These are phyloP conservation scores for Vaccinium darrowii DNA, from an alignment of 148 eudicot genomes.

Conservation along the genomic window DNA sequence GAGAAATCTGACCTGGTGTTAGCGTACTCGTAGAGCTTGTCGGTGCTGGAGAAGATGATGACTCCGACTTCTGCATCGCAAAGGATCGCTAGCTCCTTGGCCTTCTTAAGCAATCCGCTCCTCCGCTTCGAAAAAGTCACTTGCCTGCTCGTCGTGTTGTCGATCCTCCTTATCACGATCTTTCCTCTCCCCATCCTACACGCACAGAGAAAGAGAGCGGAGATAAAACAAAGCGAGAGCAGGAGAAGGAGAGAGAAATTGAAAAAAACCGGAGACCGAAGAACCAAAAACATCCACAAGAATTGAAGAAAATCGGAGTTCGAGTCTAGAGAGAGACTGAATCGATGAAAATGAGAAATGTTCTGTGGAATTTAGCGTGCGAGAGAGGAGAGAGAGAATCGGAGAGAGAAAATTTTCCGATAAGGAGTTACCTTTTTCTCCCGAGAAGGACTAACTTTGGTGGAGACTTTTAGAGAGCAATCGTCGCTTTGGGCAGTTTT, in stretches of 20 bases:
- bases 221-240: background rate
- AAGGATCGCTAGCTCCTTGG: conserved; percentile 55
- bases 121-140: conserved; percentile 64
- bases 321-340: background rate
- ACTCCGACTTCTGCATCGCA: conserved; percentile 73
- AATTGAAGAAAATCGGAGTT: conserved; percentile 4
- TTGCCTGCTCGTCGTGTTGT: conserved; percentile 59
- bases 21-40: conserved; percentile 49
- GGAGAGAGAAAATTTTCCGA: background rate
- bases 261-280: background rate
- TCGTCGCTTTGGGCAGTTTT: conserved; percentile 13
- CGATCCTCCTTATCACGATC: conserved; percentile 65
- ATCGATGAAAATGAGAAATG: background rate
- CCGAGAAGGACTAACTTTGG: background rate
- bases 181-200: conserved; percentile 57
- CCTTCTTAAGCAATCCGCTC: conserved; percentile 59
- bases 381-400: background rate
- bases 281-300: background rate
- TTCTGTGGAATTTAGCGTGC: background rate
- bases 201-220: background rate
- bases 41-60: conserved; percentile 59
- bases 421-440: too few relatives aligned
- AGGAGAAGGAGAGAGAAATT: background rate
- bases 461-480: conserved; percentile 8
- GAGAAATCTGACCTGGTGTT: conserved; percentile 40